These are phyloP conservation scores for Neonectria ditissima DNA, from an alignment of 2,329 filamentous ascomycete species.

Conservation along the genomic window DNA sequence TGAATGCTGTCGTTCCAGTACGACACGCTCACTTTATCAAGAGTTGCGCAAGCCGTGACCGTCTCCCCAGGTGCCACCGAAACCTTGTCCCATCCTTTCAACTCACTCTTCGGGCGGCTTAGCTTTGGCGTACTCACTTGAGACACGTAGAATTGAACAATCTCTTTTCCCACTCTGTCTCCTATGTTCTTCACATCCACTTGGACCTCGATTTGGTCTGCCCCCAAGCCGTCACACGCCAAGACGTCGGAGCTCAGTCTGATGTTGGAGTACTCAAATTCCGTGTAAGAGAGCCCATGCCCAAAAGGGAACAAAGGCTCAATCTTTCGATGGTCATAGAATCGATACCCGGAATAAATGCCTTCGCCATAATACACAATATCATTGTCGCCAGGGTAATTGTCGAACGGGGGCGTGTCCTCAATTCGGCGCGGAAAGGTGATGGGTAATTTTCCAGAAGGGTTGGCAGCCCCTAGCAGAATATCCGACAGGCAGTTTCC, in stretches of 20 bases:
- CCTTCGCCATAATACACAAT: conserved; percentile 76
- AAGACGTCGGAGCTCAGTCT: conserved; percentile 14
- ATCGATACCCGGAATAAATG: conserved; percentile 78
- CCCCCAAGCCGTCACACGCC: not conserved
- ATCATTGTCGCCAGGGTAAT: conserved; percentile 73
- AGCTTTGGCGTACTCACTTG: conserved; percentile 15
- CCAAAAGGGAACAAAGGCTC: conserved; percentile 57
- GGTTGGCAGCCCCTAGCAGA: conserved; percentile 30
- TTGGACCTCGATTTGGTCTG: conserved; percentile 12
- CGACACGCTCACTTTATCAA: conserved; percentile 31
- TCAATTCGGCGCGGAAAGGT: conserved; percentile 71
- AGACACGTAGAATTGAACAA: conserved; percentile 32
- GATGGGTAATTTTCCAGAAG: conserved; percentile 70
- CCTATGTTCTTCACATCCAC: conserved; percentile 34
- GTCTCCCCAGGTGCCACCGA: conserved; percentile 21
- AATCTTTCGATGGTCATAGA: conserved; percentile 65
- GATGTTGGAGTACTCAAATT: conserved; percentile 52
- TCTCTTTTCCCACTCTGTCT: conserved; percentile 22
- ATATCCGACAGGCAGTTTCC: conserved; percentile 40
- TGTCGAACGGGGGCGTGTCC: conserved; percentile 77
- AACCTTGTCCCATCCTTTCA: conserved; percentile 35
- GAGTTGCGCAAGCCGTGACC: conserved; percentile 16
- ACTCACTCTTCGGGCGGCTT: conserved; percentile 25
- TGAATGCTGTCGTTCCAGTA: conserved; percentile 31
- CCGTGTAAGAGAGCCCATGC: conserved; percentile 30